Evolutionary conservation across 1,284 basidiomycete species (phyloP), one percentile per base, ranked within the genome.

Genomic region (Pseudozyma thailandica): DNA sequence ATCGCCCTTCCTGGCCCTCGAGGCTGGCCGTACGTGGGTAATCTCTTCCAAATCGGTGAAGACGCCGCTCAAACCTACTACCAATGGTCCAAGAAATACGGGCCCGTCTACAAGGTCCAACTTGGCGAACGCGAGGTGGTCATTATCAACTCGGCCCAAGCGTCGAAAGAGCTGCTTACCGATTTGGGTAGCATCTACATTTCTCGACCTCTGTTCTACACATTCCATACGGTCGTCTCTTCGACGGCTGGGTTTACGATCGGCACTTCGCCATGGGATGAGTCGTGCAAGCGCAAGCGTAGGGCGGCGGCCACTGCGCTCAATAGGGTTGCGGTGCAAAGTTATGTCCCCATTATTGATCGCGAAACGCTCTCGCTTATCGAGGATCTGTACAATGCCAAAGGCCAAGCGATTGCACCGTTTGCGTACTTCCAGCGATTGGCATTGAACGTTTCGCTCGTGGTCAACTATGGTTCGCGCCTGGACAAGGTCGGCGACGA

Each of bases 191-290:
- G 63, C 52, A 51, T 63, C 45, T 72, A 72, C 54, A 72, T 72
- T 50, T 63, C 58, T 21, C 58, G 69, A 26, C 69, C 69, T 7
- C 44, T 66, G 2, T 72, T 72, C 54, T 60, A 72, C 45, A 63
- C 62, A 21, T 72, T 72, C 49, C 69, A 72, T 58, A 66, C 66
- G 4, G 69, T 72, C 13, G 69, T 72, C 38, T 62, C 58, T 2
- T 68, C 64, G 0, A 72, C 69, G 10, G 69, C 69, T 5, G 69
- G 69, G 2, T 72, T 59, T 50, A 72, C 69, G 1, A 72, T 72
- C 33, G 69, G 69, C 25, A 72, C 69, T 9, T 68, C 63, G 18
- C 69, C 69, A 3, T 72, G 69, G 69, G 69, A 72, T 49, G 69
- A 72, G 27, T 62, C 58, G 42, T 72, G 69, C 54, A 72, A 72